Evolutionary conservation across 805 yeast genomes (phyloP), one percentile per base, ranked within the genome.

Genomic region (Metschnikowia continentalis): DNA sequence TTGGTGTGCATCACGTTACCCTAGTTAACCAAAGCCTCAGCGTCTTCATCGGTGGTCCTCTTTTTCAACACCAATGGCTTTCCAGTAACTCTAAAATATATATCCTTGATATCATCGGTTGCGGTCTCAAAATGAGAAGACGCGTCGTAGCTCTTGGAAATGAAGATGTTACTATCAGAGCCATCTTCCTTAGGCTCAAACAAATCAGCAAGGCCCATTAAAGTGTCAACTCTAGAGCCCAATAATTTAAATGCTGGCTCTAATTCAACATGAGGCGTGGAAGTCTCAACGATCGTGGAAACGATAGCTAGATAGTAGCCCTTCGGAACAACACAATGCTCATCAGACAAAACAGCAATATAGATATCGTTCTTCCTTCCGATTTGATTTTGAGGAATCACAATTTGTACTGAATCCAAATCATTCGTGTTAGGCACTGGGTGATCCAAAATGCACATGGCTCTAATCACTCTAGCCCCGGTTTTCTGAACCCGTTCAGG

Each of bases 331-430:
- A 92, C 97, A 65, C 89, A 87, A 71, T 94, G 99, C 42, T 89
- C 84, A 56, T 86, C 82, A 3, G 97, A 90, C 48, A 94, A 78
- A 30, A 89, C 86, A 1, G 99, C 97, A 61, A 94, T 81, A 70
- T 94, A 94, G 56, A 94, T 94, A 68, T 94, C 99, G 67, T 91
- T 87, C 70, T 89, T 88, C 62, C 99, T 84, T 51, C 83, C 86
- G 48, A 90, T 89, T 70, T 94, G 98, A 70, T 90, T 89, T 71
- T 95, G 99, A 22, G 99, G 98, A 55, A 94, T 90, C 67, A 94
- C 89, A 59, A 94, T 85, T 74, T 94, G 99, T 43, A 88, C 80
- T 3, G 97, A 91, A 68, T 90, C 97, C 50, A 86, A 83, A 62
- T 88, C 87, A 54, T 79, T 74, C 6, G 96, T 89, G 64, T 81